Base-by-base conservation (phyloP, 1,284 basidiomycete species). In the Rhodotorula sp. region DNA sequence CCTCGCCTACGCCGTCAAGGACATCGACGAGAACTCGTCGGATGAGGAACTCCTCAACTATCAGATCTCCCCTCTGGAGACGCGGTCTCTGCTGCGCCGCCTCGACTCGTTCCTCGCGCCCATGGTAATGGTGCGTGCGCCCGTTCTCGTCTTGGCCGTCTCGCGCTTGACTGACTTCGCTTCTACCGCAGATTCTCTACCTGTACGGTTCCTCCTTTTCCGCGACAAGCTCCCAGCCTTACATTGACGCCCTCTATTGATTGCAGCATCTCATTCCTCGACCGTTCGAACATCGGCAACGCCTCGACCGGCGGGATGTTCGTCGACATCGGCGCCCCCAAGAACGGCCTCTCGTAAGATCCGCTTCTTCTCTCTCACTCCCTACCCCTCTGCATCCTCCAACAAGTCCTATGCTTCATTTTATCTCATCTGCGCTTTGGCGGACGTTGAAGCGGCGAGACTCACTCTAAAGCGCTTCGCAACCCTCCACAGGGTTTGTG, bases 91-190 rank as follows among this genome's bases (percentile, higher is more conserved):
- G 0, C 29, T 72, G 3, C 56, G 67, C 9, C 67, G 53, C n/a
- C 63, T 72, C 44, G 71, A 72, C 58, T 29, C 34, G 1, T 59
- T 59, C 54, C 52, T 72, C 39, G 64, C 61, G 1, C 62, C 61
- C 0, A 55, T 72, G 4, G 39, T 72, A 0, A 39, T 49, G 10
- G 67, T 51, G n/a, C 36, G 9, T 24, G 4, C 46, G 46, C 27
- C 30, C 24, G 13, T 49, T 58, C 54, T 22, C 24, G 27, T 29
- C 9, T 29, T 29, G 11, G 44, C 6, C 24, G 5, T n/a, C n/a
- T n/a, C n/a, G n/a, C 2, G 22, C 30, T 51, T 17, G 15, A 3
- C 59, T 52, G 30, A 24, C 49, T 51, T 27, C 36, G 36, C 36
- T 39, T 39, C 36, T 39, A 7, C 36, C 36, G 36, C 36, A 39